These are phyloP conservation scores for Porodaedalea pini DNA, from an alignment of 1,284 basidiomycete genomes.

Conservation along the genomic window DNA sequence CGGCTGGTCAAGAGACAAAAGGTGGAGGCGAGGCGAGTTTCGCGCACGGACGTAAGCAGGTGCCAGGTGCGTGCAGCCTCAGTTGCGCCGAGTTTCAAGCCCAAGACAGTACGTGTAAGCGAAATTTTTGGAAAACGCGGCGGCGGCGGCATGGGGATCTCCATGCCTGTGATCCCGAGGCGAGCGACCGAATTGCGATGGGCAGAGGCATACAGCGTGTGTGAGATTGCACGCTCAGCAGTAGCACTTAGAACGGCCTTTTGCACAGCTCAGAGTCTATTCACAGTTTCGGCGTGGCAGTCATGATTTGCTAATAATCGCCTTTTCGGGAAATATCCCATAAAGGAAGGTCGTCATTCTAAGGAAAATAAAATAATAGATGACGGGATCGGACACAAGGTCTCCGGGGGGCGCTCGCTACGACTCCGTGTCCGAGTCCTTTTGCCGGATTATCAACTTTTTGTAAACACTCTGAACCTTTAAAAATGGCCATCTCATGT, in stretches of 20 bases:
- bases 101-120: background rate
- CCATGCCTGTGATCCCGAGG: background rate
- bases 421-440: background rate
- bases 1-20: background rate
- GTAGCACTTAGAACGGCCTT: slow-evolving; percentile 5
- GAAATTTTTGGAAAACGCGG: background rate
- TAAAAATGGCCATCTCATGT: slow-evolving; percentile 7
- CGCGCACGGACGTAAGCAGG: background rate
- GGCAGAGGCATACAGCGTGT: background rate
- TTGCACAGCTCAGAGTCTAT: background rate
- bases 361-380: background rate
- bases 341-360: background rate
- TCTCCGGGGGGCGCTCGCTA: background rate
- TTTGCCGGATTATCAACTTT: slow-evolving; percentile 3
- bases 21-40: slow-evolving; percentile 9
- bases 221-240: background rate
- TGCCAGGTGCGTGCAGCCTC: background rate
- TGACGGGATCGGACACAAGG: background rate
- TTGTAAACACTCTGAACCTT: slow-evolving; percentile 9
- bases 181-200: background rate
- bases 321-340: background rate
- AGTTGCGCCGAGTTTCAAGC: background rate
- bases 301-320: background rate
- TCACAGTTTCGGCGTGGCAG: slow-evolving; percentile 3
- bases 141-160: slow-evolving; percentile 7